Conservation (phyloP, 139 green algal species). For the Volvox reticuliferus region DNA sequence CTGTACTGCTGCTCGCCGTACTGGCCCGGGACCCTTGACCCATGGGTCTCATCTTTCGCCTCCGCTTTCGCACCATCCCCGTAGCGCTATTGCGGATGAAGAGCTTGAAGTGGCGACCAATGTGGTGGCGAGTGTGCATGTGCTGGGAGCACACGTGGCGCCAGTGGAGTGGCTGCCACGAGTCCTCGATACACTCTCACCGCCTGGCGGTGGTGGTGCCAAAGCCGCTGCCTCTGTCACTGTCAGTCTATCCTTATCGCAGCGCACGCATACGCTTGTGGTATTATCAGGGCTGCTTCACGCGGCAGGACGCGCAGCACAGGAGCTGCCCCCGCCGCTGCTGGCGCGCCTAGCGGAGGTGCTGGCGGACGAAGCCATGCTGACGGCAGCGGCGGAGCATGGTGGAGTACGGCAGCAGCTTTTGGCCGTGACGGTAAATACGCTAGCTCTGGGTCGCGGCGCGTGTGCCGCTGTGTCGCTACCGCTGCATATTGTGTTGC, state of each 20-base stretch:
- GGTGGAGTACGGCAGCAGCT: slow-evolving; percentile 66
- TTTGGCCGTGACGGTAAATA: slow-evolving; percentile 60
- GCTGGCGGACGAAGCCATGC: slow-evolving; percentile 52
- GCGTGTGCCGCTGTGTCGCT: slow-evolving; percentile 32
- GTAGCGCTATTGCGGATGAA: slow-evolving; percentile 69
- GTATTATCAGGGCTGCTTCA: slow-evolving; percentile 74
- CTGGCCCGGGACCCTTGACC: not conserved
- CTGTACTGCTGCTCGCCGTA: no score
- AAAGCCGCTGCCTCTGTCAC: not conserved
- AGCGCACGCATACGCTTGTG: slow-evolving; percentile 75
- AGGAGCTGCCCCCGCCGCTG: slow-evolving; percentile 35
- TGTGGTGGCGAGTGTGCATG: slow-evolving; percentile 61
- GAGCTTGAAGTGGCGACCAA: slow-evolving; percentile 62
- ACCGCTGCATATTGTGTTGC: slow-evolving; percentile 70
- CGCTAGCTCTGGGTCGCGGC: slow-evolving; percentile 55
- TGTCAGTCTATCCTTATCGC: slow-evolving; percentile 35
- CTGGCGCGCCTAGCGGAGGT: slow-evolving; percentile 40
- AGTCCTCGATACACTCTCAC: slow-evolving; percentile 64
- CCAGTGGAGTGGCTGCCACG: slow-evolving; percentile 71
- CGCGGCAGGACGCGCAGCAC: slow-evolving; percentile 54
- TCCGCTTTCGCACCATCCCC: not conserved
- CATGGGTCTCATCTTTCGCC: not conserved
- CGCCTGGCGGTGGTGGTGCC: not conserved
- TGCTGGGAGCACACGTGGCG: slow-evolving; percentile 65
- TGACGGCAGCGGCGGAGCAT: slow-evolving; percentile 53